These are phyloP conservation scores for Steccherinum ochraceum DNA, from an alignment of 768 basidiomycete genomes.

Conservation along the genomic window DNA sequence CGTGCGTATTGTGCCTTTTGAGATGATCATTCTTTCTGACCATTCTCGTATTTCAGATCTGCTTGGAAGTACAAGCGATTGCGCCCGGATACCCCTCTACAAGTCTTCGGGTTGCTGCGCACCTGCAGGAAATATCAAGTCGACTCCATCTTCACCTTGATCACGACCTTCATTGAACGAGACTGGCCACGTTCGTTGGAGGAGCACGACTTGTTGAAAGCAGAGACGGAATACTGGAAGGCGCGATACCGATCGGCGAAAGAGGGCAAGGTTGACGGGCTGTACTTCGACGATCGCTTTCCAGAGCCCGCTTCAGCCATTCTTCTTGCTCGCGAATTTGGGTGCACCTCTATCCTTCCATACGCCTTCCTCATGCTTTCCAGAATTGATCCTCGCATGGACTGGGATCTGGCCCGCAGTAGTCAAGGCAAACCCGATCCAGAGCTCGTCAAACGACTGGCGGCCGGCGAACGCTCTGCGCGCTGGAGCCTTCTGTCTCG, in stretches of 20 bases:
- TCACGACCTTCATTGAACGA: not conserved
- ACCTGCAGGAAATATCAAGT: not conserved
- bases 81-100: not conserved
- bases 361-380: not conserved
- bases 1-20: constrained; percentile 4
- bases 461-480: not conserved
- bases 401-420: not conserved
- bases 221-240: not conserved
- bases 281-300: constrained; percentile 9
- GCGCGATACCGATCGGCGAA: not conserved
- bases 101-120: not conserved
- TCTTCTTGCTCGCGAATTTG: constrained; percentile 6
- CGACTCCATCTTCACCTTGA: not conserved
- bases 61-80: not conserved
- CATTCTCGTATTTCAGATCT: not conserved
- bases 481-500: not conserved
- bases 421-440: not conserved
- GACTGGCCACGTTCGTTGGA: not conserved
- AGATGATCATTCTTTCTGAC: not conserved
- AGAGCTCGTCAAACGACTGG: not conserved
- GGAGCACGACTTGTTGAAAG: not conserved
- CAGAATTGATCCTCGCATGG: not conserved
- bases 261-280: not conserved
- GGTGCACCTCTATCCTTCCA: not conserved
- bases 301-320: constrained; percentile 12